Evolutionary conservation across 192 early-diverging fungal species (phyloP), one percentile per base, ranked within the genome.

Genomic region (Gamsiella multidivaricata): DNA sequence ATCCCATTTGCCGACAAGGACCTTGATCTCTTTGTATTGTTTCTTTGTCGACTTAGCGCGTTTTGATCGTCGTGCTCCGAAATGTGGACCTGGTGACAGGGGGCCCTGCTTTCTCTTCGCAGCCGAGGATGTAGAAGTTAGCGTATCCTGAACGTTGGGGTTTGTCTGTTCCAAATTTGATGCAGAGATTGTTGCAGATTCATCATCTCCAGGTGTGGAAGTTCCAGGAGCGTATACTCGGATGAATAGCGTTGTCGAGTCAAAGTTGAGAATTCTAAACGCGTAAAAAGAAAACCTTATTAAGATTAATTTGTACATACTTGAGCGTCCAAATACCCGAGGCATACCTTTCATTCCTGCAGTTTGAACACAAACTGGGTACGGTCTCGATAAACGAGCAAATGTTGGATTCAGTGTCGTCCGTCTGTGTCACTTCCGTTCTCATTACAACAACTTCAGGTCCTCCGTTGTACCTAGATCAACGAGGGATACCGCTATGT

Each of bases 391-490:
- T 17, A 2, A 7, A 5, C 7, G n/a, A 37, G 34, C 20, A 4
- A 0, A 18, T 2, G 18, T 33, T 10, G 28, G 2, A 3, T 2
- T 45, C 6, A 0, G n/a, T n/a, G 15, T 17, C 9, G 15, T 68
- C 43, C 0, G 26, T 12, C 7, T 78, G 20, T 18, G 51, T 32
- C 3, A 10, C 6, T 11, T 55, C 45, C 22, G 17, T 36, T 39
- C 39, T 57, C 10, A 15, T 50, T 3, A 68, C 25, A 6, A 47
- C 23, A 32, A 78, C 39, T 11, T 39, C 54, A 1, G 65, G 57
- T 1, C 60, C 74, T 15, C 65, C 65, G 5, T 32, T 61, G 37
- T 78, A 78, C 11, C 74, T 78, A 70, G 10, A 43, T 31, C 15
- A 46, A 49, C 5, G 9, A 36, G 9, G n/a, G n/a, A n/a, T n/a